Percentiles rank a stretch among this genome's conserved stretches.
Evolutionary conservation across 2,329 filamentous ascomycete genomes (phyloP).

Genomic region (Rugonectria rugulosa): DNA sequence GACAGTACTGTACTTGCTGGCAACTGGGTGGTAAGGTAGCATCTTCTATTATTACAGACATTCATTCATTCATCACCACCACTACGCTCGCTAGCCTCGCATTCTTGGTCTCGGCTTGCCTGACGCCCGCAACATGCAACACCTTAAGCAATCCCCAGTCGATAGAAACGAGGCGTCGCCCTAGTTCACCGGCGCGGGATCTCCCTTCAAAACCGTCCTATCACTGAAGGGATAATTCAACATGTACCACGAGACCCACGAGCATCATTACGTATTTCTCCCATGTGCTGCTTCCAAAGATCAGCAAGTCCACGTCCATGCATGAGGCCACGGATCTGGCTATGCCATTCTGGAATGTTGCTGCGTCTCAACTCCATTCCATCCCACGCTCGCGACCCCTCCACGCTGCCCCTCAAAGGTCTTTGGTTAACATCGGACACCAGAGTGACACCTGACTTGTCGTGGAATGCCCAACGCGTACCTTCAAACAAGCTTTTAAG

Average conservation of each 20-base stretch:
- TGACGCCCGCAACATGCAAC: constrained; percentile 9
- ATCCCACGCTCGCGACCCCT: constrained; percentile 35
- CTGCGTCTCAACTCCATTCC: constrained; percentile 36
- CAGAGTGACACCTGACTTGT: constrained; percentile 23
- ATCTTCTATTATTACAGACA: too few species aligned
- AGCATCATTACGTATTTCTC: constrained; percentile 37
- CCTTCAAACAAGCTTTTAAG: constrained; percentile 34
- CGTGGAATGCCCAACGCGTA: constrained; percentile 25
- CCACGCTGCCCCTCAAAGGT: constrained; percentile 28
- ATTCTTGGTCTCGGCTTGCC: constrained; percentile 8
- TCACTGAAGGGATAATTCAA: constrained; percentile 27
- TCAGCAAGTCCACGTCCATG: constrained; percentile 34
- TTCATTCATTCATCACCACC: not conserved
- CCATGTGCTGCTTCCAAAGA: constrained; percentile 28
- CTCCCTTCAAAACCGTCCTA: constrained; percentile 26
- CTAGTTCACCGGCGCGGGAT: constrained; percentile 8
- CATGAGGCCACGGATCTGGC: constrained; percentile 31
- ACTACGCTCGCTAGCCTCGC: not conserved
- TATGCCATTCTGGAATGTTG: constrained; percentile 39
- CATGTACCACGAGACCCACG: constrained; percentile 24
- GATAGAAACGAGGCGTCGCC: constrained; percentile 4
- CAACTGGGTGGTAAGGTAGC: too few species aligned
- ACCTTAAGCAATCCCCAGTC: constrained; percentile 3
- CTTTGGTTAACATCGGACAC: constrained; percentile 28
- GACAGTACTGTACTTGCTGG: too few species aligned